Percentiles rank a stretch among this genome's conserved stretches.
phyloP scores from a whole-genome alignment of 1,284 basidiomycete species.

The Peniophora sp. region DNA sequence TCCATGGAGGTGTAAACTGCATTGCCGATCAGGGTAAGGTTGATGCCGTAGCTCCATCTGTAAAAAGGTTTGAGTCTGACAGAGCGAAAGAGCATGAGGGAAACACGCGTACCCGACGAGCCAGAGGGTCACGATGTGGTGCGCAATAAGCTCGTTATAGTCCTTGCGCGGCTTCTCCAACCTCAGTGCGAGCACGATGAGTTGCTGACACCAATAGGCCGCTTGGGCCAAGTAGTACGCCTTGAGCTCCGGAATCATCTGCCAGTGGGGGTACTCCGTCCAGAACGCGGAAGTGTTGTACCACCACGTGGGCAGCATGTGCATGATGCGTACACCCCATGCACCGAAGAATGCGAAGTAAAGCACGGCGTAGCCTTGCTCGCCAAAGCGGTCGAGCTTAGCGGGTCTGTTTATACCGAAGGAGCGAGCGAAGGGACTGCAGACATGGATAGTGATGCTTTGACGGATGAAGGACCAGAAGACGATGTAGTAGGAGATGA shows the following conservation, averaged over 20 bases:
- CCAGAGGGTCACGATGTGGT: constrained; percentile 95
- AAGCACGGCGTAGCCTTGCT: constrained; percentile 82
- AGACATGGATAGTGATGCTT: constrained; percentile 61
- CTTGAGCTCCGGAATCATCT: constrained; percentile 84
- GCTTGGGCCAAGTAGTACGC: constrained; percentile 87
- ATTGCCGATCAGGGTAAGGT: constrained; percentile 85
- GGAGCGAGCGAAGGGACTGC: constrained; percentile 62
- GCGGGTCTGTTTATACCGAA: constrained; percentile 60
- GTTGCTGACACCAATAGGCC: constrained; percentile 93
- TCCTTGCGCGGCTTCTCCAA: constrained; percentile 95
- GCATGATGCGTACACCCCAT: constrained; percentile 84
- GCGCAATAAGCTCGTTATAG: constrained; percentile 76
- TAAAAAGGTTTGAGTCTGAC: constrained; percentile 2
- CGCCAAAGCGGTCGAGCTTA: constrained; percentile 81
- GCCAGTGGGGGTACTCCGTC: constrained; percentile 84
- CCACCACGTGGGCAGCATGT: constrained; percentile 83
- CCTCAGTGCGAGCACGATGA: constrained; percentile 77
- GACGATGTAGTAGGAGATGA: constrained; percentile 83
- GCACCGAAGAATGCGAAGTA: constrained; percentile 71
- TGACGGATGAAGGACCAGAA: constrained; percentile 93
- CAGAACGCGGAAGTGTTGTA: constrained; percentile 80
- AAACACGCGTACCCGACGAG: constrained; percentile 60
- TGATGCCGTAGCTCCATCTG: constrained; percentile 84
- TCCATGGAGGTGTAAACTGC: constrained; percentile 97
- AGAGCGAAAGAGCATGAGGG: constrained; percentile 7